Conservation (phyloP, 139 green algal genomes). For the Chlamydomonas sphaeroides region DNA sequence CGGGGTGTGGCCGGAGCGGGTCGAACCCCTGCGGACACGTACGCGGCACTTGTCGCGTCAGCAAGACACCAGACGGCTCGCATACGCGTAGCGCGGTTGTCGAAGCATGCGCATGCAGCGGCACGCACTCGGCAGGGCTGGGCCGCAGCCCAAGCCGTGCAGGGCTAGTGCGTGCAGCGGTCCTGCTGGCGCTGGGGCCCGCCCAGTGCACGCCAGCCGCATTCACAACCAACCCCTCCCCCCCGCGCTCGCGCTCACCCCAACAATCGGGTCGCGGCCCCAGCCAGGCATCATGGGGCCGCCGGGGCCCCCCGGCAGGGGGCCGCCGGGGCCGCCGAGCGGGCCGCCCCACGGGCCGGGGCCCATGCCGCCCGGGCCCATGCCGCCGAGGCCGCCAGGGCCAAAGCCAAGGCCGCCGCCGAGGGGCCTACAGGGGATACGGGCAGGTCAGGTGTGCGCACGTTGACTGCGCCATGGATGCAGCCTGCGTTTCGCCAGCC, state of each 20-base stretch:
- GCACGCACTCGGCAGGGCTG: no score
- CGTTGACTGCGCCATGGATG: no score
- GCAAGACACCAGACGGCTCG: no score
- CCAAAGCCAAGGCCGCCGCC: constrained; percentile 15
- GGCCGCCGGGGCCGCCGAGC: constrained; percentile 9
- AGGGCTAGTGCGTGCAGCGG: no score
- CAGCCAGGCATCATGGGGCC: constrained; percentile 26
- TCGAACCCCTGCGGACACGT: constrained; percentile 33
- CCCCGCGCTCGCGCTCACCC: neutral
- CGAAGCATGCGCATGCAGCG: no score
- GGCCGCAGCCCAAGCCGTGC: no score
- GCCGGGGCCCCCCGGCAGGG: constrained; percentile 2
- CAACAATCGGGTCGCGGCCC: constrained; percentile 19
- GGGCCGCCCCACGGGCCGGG: constrained; percentile 23
- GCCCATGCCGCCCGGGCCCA: constrained; percentile 16
- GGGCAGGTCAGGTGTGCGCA: no score
- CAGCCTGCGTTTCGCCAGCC: neutral
- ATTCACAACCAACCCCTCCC: no score
- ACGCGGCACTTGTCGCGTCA: no score
- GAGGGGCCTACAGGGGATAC: constrained; percentile 3
- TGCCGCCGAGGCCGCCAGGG: constrained; percentile 5
- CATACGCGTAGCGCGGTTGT: no score
- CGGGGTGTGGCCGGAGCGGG: constrained; percentile 18
- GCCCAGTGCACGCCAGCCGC: no score
- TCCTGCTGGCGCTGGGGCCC: no score